Base-by-base conservation (phyloP, 2,329 filamentous ascomycete genomes). In the Colletotrichum sp. region DNA sequence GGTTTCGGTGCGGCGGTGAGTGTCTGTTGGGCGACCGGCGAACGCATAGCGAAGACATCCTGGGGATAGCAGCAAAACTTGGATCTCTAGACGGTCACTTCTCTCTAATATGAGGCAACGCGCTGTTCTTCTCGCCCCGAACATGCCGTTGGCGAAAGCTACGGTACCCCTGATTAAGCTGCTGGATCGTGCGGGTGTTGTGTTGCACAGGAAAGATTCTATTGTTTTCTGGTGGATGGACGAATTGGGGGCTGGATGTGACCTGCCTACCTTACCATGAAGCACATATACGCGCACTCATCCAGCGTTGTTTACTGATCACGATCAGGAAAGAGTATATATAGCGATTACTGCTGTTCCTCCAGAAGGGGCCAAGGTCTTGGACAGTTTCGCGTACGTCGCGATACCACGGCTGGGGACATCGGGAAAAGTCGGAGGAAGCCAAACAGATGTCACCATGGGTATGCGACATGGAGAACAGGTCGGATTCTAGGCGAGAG, bases 31-130 rank as follows among this genome's bases (percentile, higher is more conserved):
- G 55, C 30, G n/a, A n/a, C 18, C 18, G 43, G n/a, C 43, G 43
- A 30, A 39, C 24, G 70, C 63, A 73, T 75, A 55, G 28, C 34
- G 64, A 73, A 39, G 70, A 10, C 68, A 75, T 75, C 57, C 73
- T 32, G 16, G 73, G 34, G 16, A 55, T 16, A 18, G 10, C 21
- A 12, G 43, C 43, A 48, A 48, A 6, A 64, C 69, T 30, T 73
- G 69, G 64, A 68, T 65, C 69, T 57, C 26, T n/a, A 0, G 9
- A 7, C 7, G 57, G 57, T 70, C 63, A 6, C 18, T 68, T 48
- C 64, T 52, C 43, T 18, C 14, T 16, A 28, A 9, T 10, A 32
- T 18, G 18, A 48, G 43, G 43, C n/a, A 13, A 4, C 12, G 24
- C 18, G 21, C 14, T 7, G 34, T 16, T 36, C 13, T n/a, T 18